These are phyloP conservation scores for Lentinus tigrinus DNA, from an alignment of 768 basidiomycete species.

Conservation along the genomic window DNA sequence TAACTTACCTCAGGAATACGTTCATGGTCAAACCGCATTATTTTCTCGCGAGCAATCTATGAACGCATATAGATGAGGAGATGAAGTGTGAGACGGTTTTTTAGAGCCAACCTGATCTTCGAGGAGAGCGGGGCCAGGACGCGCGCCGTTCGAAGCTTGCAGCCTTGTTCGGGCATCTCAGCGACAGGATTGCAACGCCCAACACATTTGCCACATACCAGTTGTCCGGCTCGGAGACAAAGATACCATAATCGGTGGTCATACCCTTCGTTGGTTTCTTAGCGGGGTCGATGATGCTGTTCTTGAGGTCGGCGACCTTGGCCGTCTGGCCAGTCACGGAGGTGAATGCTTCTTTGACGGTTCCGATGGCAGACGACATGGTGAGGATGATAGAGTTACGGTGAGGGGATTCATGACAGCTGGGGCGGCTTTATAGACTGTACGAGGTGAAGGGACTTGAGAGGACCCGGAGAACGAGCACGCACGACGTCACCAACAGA, in stretches of 20 bases:
- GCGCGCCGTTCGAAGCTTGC: conserved; percentile 44
- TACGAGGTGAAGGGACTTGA: too few relatives aligned
- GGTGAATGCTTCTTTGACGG: conserved; percentile 24
- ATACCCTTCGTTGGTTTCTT: conserved; percentile 29
- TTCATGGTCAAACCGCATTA: conserved; percentile 82
- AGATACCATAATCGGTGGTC: conserved; percentile 65
- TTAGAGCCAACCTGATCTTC: conserved; percentile 76
- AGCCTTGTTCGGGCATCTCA: conserved; percentile 42
- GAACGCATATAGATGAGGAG: background rate
- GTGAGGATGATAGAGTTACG: background rate
- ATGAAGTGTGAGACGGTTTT: background rate
- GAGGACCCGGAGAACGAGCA: background rate
- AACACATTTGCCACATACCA: conserved; percentile 41
- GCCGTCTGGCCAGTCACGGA: conserved; percentile 21
- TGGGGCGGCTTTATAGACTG: conserved; percentile 3
- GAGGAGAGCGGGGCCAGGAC: conserved; percentile 69
- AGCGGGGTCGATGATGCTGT: conserved; percentile 32
- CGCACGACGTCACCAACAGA: conserved; percentile 17
- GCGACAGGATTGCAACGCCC: background rate
- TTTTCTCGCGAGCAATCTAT: conserved; percentile 63
- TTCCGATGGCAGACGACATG: conserved; percentile 22
- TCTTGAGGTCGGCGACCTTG: conserved; percentile 28
- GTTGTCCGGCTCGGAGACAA: conserved; percentile 60
- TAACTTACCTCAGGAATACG: conserved; percentile 74
- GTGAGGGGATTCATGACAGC: background rate